Base-by-base conservation (phyloP, 495 filamentous ascomycete species). In the Penicillium cataractarum region DNA sequence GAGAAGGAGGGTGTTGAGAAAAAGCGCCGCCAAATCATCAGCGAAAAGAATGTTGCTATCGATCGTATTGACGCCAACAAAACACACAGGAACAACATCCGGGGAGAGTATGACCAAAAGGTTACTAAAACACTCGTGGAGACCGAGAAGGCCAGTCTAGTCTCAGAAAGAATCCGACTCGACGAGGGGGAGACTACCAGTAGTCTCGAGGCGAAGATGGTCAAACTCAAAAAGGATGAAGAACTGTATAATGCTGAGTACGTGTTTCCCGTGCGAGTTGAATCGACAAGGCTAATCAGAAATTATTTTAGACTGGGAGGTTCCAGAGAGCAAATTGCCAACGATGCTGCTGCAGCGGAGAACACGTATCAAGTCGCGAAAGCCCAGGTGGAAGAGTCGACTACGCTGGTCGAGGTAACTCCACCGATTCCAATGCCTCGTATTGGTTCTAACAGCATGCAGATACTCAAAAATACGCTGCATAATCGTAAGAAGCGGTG, bases 401-500 rank as follows among this genome's bases (percentile, higher is more conserved):
- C 80, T 31, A 70, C 80, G 22, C 75, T 91, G 13, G 81, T 84
- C 59, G 69, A 86, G 31, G 83, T 84, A n/a, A n/a, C n/a, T n/a
- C n/a, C n/a, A n/a, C n/a, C n/a, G n/a, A n/a, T n/a, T 29, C 19
- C 22, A 8, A n/a, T 12, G 4, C 24, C 24, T 50, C 21, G 19
- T 17, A 17, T 24, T 7, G 21, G 19, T 37, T 29, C 57, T 61
- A 39, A 61, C 55, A 12, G 22, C 40, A 35, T 22, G 19, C 63
- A 86, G 79, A 70, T 76, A 0, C 79, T 97, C 31, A 89, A 88
- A 73, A 65, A 80, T 17, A 84, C 92, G 0, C 83, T 96, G 32
- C 76, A 81, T 32, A 77, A 90, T 55, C 90, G 95, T 4, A 83
- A 88, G 42, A 78, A 85, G 27, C 88, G 92, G 62, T 98, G 92